Evolutionary conservation across 2,329 filamentous ascomycete species (phyloP), one percentile per base, ranked within the genome.

Genomic region (Paecilomyces niveus): DNA sequence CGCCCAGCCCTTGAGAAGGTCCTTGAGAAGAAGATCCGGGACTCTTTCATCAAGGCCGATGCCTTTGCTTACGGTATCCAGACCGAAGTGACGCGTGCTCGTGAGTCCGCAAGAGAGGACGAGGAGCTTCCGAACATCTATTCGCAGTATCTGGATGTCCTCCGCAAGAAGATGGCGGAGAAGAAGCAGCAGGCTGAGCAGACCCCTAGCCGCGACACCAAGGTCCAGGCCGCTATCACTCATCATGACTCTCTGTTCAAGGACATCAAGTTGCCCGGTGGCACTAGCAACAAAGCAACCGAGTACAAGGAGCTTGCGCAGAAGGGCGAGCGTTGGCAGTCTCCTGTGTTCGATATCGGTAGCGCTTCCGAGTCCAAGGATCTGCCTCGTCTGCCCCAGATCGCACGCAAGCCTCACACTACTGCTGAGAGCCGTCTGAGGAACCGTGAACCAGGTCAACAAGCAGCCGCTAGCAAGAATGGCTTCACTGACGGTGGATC

Each of bases 271-370:
- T 82, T 99, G 5, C 92, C 92, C 26, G 89, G 89, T 32, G 92
- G 92, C 57, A 93, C 97, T 72, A 94, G 89, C 66, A 87, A 85
- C 78, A 97, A 96, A 84, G 92, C 93, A 9, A 95, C 90, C 24
- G 91, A 96, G 75, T 97, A 95, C 83, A 90, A 86, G 78, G 86
- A 97, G 22, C 82, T 96, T 59, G 90, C 93, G 8, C 81, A 80
- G 65, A 91, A 94, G 84, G 94, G 94, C 56, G 89, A 96, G 58
- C 88, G 86, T 74, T 99, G 94, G 94, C 89, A 96, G 81, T 95
- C 89, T 61, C 91, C 93, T 9, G 86, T 99, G 68, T 99, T 99
- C 80, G 88, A 85, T 60, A 88, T 97, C 66, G 93, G 94, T 54
- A 83, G 78, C 51, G 92, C 92, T 10, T 80, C 83, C 57, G 86